Evolutionary conservation across 352 stramenopile genomes (phyloP).

Genomic region (Elongisporangium undulatum): DNA sequence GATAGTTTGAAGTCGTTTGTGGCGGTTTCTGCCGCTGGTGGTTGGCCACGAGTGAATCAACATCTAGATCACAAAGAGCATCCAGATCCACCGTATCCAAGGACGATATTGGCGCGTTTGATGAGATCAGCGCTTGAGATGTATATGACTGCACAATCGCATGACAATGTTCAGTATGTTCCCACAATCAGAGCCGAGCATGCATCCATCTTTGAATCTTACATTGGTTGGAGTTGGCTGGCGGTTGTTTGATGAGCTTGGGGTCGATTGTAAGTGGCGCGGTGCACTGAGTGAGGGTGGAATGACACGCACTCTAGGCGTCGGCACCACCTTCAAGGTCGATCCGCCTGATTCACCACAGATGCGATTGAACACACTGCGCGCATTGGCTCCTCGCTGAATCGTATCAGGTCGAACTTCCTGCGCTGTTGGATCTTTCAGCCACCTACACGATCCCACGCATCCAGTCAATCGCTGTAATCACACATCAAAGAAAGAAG

Average conservation of each 20-base stretch:
- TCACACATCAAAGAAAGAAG: too few species aligned
- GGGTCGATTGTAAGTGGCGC: neutral
- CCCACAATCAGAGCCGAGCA: too few species aligned
- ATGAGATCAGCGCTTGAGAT: too few species aligned
- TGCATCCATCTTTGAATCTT: too few species aligned
- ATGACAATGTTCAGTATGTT: too few species aligned
- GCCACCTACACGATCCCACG: too few species aligned
- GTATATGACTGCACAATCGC: too few species aligned
- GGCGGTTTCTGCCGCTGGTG: constrained; percentile 25
- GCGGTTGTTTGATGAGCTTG: neutral
- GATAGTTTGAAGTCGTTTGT: neutral
- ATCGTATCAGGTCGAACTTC: constrained; percentile 21
- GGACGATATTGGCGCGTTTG: too few species aligned
- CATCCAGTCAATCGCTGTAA: neutral
- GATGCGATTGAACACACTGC: constrained; percentile 11
- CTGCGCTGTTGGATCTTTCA: too few species aligned
- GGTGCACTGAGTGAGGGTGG: neutral
- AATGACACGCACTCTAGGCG: constrained; percentile 7
- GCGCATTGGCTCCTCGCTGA: constrained; percentile 31
- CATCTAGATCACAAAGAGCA: constrained; percentile 22
- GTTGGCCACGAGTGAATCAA: constrained; percentile 48
- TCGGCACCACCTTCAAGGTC: constrained; percentile 38
- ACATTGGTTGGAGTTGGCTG: neutral
- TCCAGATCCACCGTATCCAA: too few species aligned
- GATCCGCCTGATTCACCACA: constrained; percentile 6